Percentiles rank a stretch among this genome's conserved stretches.
Conservation (phyloP, 352 stramenopile species). For the Hyaloperonospora brassicae region DNA sequence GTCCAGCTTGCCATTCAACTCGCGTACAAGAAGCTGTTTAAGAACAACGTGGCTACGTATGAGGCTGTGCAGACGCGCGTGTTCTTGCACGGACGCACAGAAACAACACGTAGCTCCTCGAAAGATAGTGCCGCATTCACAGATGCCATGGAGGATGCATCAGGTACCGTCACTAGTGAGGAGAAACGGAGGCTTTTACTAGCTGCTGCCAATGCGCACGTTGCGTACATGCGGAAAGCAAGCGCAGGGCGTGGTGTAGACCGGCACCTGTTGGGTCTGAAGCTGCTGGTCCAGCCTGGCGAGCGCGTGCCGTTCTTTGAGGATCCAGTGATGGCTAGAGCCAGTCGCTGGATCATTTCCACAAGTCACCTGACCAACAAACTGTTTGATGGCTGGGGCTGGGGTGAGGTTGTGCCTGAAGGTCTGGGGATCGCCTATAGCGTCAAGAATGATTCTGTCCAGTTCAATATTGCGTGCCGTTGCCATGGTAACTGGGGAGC, state of each 20-base stretch:
- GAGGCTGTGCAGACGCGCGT: conserved; percentile 91
- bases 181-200: conserved; percentile 44
- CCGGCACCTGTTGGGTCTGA: conserved; percentile 90
- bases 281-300: conserved; percentile 37
- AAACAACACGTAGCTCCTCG: conserved; percentile 84
- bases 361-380: conserved; percentile 78
- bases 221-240: conserved; percentile 66
- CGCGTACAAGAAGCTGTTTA: conserved; percentile 75
- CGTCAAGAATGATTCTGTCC: conserved; percentile 67
- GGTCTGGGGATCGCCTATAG: conserved; percentile 76
- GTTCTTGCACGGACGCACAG: conserved; percentile 93
- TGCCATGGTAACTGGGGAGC: conserved; percentile 37
- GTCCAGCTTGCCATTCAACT: conserved; percentile 94
- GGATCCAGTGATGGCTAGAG: conserved; percentile 51
- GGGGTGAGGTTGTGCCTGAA: conserved; percentile 73
- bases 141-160: conserved; percentile 67
- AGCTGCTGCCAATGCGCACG: conserved; percentile 39
- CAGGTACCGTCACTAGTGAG: conserved; percentile 15
- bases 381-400: conserved; percentile 78
- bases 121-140: conserved; percentile 76
- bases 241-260: conserved; percentile 84
- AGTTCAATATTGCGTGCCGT: conserved; percentile 82
- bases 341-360: conserved; percentile 72
- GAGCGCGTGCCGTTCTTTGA: conserved; percentile 66
- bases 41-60: conserved; percentile 81